Evolutionary conservation across 1,284 basidiomycete genomes (phyloP).

Genomic region (Acaromyces ingoldii): DNA sequence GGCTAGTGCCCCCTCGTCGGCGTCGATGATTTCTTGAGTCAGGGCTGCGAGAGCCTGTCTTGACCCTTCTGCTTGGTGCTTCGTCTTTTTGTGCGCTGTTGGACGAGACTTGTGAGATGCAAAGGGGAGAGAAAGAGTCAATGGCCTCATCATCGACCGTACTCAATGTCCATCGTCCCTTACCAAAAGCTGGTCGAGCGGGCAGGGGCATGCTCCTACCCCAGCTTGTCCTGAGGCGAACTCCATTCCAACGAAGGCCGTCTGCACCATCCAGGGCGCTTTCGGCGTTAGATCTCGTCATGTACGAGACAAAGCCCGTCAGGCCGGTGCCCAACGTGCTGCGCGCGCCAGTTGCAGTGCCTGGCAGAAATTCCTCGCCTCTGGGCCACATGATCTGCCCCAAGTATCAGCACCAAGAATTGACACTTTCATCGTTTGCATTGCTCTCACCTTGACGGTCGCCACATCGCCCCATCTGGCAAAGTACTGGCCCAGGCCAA

Average conservation of each 20-base stretch:
- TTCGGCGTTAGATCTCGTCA: constrained; percentile 86
- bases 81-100: no score
- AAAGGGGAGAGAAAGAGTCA: no score
- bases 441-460: constrained; percentile 55
- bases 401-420: constrained; percentile 8
- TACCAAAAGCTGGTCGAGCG: constrained; percentile 32
- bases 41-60: neutral
- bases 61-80: neutral
- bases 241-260: constrained; percentile 86
- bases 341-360: constrained; percentile 67
- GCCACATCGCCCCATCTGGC: constrained; percentile 58
- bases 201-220: constrained; percentile 88
- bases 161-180: no score
- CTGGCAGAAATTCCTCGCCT: constrained; percentile 49
- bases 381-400: constrained; percentile 38
- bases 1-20: neutral
- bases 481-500: constrained; percentile 77
- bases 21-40: constrained; percentile 1
- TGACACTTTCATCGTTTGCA: no score
- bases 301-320: constrained; percentile 91
- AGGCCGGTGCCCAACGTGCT: constrained; percentile 67
- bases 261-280: constrained; percentile 77
- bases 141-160: no score
- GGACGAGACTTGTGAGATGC: no score
- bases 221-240: constrained; percentile 79